Evolutionary conservation across 2,329 filamentous ascomycete species (phyloP).

Genomic region (Zymoseptoria ardabiliae): DNA sequence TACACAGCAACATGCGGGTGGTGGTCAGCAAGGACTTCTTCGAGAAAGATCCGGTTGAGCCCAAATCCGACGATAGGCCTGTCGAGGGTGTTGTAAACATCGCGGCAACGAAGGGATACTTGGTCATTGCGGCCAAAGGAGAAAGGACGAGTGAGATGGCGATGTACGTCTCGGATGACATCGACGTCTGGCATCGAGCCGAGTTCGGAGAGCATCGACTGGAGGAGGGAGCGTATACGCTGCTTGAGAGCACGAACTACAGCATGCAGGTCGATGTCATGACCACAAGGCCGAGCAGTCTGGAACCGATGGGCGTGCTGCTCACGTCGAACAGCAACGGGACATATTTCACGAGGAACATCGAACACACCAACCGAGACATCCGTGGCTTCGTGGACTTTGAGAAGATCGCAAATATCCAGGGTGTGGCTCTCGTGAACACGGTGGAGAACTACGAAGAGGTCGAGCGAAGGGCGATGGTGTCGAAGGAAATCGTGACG

Average conservation of each 20-base stretch:
- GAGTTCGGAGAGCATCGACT: constrained; percentile 81
- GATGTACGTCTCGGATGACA: constrained; percentile 80
- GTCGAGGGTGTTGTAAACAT: constrained; percentile 75
- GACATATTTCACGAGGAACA: constrained; percentile 87
- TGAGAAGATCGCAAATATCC: constrained; percentile 84
- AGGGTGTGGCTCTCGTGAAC: constrained; percentile 88
- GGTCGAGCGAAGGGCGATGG: constrained; percentile 48
- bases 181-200: constrained; percentile 80
- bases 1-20: constrained; percentile 68
- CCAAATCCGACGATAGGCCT: constrained; percentile 62
- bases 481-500: constrained; percentile 63
- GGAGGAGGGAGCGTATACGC: constrained; percentile 79
- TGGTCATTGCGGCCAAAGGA: constrained; percentile 76
- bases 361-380: constrained; percentile 87
- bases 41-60: constrained; percentile 56
- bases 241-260: constrained; percentile 94
- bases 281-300: constrained; percentile 43
- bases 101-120: constrained; percentile 75
- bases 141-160: constrained; percentile 81
- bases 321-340: constrained; percentile 97
- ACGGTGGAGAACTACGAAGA: constrained; percentile 79
- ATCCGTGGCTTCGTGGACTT: constrained; percentile 75
- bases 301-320: constrained; percentile 71
- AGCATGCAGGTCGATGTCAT: constrained; percentile 95
- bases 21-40: constrained; percentile 82